Evolutionary conservation across 441 rosid genomes (phyloP), one percentile per base, ranked within the genome.

Genomic region (Corymbia calophylla): DNA sequence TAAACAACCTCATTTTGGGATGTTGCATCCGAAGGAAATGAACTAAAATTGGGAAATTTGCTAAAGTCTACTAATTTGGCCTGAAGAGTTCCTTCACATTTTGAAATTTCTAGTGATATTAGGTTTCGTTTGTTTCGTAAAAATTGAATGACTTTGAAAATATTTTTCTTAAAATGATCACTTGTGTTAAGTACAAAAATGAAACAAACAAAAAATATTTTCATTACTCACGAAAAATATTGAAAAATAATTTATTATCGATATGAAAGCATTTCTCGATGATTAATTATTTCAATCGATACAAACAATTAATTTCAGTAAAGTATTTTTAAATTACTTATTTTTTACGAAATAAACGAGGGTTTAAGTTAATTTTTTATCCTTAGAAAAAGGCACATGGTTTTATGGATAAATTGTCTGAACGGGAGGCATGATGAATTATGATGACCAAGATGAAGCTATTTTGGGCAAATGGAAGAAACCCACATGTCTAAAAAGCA

Each of bases 121-220:
- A 5, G 64, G 14, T 1, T 25, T 58, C 0, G 64, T 58, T 0
- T 58, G 0, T 58, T 58, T 58, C 25, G 7, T 25, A 25, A 58
- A 58, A 2, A 25, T 23, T 58, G n/a, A 58, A 58, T 58, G 1
- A 25, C 25, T 58, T 58, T 58, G 64, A 23, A 56, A 1, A 0
- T 0, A 0, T 23, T 56, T 58, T 58, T 9, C n/a, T 2, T 10
- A 25, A 58, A 58, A 58, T 1, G 1, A 58, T 2, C 25, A 58
- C n/a, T 58, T 10, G 0, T 58, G 25, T 58, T 29, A 58, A 0
- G 1, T 58, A 58, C 14, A 58, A 58, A 58, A 2, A 58, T 29
- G 25, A 23, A 58, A 5, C 0, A 58, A 25, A 58, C 0, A 14
- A 58, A 25, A 56, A 25, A 58, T 58, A 58, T 58, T 39, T 39